Evolutionary conservation across 2,329 filamentous ascomycete genomes (phyloP), one percentile per base, ranked within the genome.

Genomic region (Dothideomycetes sp.): DNA sequence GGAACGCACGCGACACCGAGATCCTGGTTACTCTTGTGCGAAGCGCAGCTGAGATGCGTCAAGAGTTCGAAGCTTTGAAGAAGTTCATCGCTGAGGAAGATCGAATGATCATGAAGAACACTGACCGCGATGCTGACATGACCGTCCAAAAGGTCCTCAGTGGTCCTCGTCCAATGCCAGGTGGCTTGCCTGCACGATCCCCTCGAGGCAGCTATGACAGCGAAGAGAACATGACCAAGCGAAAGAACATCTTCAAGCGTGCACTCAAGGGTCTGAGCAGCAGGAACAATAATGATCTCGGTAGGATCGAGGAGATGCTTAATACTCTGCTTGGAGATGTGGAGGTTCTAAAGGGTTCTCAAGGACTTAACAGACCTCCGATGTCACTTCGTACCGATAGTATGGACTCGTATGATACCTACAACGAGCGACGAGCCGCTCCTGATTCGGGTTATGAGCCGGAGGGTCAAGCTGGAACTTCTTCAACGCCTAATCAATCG

Each of bases 41-140:
- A 44, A 88, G 87, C 40, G 89, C 91, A 3, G 81, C 91, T 10
- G 91, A 98, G 62, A 96, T 96, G 88, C 85, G 89, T 47, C 93
- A 84, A 50, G 93, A 86, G 1, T 94, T 96, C 56, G 85, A 94
- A 49, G 88, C 94, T 52, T 84, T 98, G 72, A 95, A 91, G 68
- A 83, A 81, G 47, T 81, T 94, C 54, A 82, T 98, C 45, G 81
- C 83, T 36, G 83, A 93, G 48, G 89, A 93, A 44, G 89, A 95
- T 54, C 84, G 85, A 43, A 75, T 87, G 53, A 83, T 96, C 53
- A 85, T 95, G 61, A 80, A 83, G 30, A 80, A 84, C 46, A 83
- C 84, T n/a, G 81, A 88, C 51, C 83, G 84, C 52, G 85, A 89
- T 55, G 89, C 89, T 9, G 87, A 94, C 47, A 79, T 83, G 56